phyloP scores from a whole-genome alignment of 148 eudicot genomes.

The Chenopodium album region DNA sequence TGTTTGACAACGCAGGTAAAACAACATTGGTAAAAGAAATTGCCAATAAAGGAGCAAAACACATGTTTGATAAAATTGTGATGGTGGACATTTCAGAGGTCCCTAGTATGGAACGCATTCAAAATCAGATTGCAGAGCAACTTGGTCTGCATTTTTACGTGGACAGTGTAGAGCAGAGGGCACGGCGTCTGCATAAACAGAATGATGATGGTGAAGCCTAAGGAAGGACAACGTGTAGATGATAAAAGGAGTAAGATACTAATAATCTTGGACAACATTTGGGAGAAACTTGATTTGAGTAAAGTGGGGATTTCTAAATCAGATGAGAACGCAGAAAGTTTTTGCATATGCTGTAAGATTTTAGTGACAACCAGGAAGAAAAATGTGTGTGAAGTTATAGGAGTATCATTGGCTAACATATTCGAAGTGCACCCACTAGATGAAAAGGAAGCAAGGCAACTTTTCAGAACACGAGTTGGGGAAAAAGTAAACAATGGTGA shows the following conservation, averaged over 20 bases:
- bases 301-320: conserved; percentile 5
- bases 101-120: conserved; percentile 19
- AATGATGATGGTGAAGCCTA: no score
- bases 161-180: neutral
- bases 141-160: neutral
- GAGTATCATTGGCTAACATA: neutral
- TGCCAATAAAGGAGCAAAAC: neutral
- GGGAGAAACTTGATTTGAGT: conserved; percentile 12
- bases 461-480: neutral
- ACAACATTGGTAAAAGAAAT: conserved; percentile 17
- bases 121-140: conserved; percentile 17
- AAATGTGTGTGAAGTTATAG: conserved; percentile 10
- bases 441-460: neutral
- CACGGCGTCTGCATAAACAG: neutral
- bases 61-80: no score
- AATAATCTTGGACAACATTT: conserved; percentile 20
- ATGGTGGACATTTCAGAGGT: conserved; percentile 21
- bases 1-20: conserved; percentile 10
- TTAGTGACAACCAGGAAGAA: conserved; percentile 4
- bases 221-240: no score
- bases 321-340: no score
- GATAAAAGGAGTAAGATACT: neutral
- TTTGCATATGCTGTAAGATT: neutral
- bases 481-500: neutral
- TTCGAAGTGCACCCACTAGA: neutral